A percentile compares a stretch with the other conserved stretches of the same genome.
Evolutionary conservation across 805 yeast genomes (phyloP).

Genomic region (Ogataea populi-albae): DNA sequence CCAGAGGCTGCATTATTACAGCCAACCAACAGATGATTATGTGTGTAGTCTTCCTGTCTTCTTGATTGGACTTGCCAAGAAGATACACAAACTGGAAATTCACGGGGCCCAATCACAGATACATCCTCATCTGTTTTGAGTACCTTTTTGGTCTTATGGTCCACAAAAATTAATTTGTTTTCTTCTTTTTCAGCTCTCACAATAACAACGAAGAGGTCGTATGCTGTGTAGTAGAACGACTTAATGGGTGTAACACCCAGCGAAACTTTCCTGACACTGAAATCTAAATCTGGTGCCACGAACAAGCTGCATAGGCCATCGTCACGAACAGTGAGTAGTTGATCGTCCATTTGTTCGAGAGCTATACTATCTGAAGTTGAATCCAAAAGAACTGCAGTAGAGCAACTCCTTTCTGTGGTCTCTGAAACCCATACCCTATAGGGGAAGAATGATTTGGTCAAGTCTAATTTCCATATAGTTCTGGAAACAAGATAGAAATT

Average conservation of each 20-base stretch:
- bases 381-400: conserved; percentile 13
- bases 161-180: conserved; percentile 23
- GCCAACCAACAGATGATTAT: conserved; percentile 34
- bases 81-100: conserved; percentile 30
- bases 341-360: conserved; percentile 12
- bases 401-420: conserved; percentile 21
- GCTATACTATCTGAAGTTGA: conserved; percentile 2
- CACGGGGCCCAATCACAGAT: conserved; percentile 18
- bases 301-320: conserved; percentile 32
- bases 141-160: conserved; percentile 18
- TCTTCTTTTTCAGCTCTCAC: conserved; percentile 9
- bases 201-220: conserved; percentile 21
- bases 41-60: conserved; percentile 16
- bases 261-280: conserved; percentile 24
- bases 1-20: conserved; percentile 20
- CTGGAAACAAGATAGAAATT: conserved; percentile 21
- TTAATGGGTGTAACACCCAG: conserved; percentile 28
- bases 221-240: conserved; percentile 24
- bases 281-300: conserved; percentile 12
- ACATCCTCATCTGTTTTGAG: conserved; percentile 3
- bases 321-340: conserved; percentile 30
- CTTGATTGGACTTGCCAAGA: conserved; percentile 33
- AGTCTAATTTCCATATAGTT: conserved; percentile 29
- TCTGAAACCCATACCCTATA: conserved; percentile 26
- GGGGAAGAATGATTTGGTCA: conserved; percentile 23